phyloP scores from a whole-genome alignment of 768 basidiomycete genomes.

The Mycena leptocephala region DNA sequence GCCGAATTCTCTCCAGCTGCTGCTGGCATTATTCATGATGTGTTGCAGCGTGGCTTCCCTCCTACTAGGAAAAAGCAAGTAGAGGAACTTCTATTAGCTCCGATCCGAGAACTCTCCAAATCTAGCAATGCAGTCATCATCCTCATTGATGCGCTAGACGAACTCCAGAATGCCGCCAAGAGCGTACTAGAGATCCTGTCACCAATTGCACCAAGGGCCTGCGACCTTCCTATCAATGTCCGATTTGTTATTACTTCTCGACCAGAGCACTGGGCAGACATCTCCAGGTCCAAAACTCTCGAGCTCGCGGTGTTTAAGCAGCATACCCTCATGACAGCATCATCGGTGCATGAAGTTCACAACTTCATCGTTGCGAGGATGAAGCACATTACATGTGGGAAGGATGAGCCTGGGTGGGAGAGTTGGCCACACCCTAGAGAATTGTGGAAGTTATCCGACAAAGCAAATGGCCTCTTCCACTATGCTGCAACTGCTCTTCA shows the following conservation, averaged over 20 bases:
- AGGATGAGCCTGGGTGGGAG: neutral
- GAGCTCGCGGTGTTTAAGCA: too few species aligned
- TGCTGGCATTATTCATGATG: neutral
- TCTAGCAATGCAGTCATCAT: neutral
- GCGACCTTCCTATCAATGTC: conserved; percentile 9
- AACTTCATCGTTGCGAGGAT: neutral
- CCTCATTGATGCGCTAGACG: conserved; percentile 16
- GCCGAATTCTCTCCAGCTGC: conserved; percentile 15
- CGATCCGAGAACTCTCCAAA: conserved; percentile 5
- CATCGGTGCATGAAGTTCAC: neutral
- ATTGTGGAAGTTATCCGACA: neutral
- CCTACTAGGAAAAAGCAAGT: conserved; percentile 6
- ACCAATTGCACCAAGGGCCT: neutral
- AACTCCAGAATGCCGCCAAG: neutral
- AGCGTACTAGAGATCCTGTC: neutral
- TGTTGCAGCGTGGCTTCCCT: neutral
- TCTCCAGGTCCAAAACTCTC: too few species aligned
- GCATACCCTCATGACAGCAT: neutral
- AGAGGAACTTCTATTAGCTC: conserved; percentile 13
- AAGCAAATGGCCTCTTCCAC: neutral
- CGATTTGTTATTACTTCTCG: conserved; percentile 13
- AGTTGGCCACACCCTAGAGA: neutral
- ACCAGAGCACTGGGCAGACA: conserved; percentile 6
- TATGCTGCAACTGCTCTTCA: conserved; percentile 1
- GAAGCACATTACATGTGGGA: neutral